These are phyloP conservation scores for Brettanomyces nanus DNA, from an alignment of 805 yeast species.

Conservation along the genomic window DNA sequence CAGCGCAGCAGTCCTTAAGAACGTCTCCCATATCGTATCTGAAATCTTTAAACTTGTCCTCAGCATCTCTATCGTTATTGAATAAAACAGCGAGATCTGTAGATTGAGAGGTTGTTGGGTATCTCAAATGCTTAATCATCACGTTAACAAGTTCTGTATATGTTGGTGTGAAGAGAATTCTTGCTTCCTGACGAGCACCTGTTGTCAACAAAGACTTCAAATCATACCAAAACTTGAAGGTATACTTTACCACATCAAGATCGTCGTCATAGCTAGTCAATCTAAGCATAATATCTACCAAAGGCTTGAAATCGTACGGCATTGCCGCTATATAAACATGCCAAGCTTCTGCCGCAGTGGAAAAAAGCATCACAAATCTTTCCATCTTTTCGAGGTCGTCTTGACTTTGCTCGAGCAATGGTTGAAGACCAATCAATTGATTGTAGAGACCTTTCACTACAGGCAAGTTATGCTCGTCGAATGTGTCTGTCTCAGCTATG, in stretches of 20 bases:
- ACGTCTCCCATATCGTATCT: constrained; percentile 97
- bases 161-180: constrained; percentile 40
- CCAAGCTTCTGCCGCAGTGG: constrained; percentile 96
- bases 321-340: constrained; percentile 71
- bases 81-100: constrained; percentile 42
- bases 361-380: constrained; percentile 66
- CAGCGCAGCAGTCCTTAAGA: constrained; percentile 90
- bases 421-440: constrained; percentile 56
- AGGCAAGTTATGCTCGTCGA: constrained; percentile 41
- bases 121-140: constrained; percentile 62
- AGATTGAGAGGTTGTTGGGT: constrained; percentile 44
- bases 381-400: constrained; percentile 63
- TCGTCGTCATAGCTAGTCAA: constrained; percentile 72
- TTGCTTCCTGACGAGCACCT: constrained; percentile 48
- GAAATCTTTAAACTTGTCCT: constrained; percentile 88
- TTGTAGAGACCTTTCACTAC: constrained; percentile 60
- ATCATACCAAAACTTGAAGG: constrained; percentile 88
- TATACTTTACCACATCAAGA: constrained; percentile 80
- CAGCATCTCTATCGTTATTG: constrained; percentile 64
- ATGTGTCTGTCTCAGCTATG: constrained; percentile 73
- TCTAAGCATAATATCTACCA: constrained; percentile 65
- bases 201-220: constrained; percentile 64
- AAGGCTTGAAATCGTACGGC: constrained; percentile 60
- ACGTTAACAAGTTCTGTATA: constrained; percentile 52
- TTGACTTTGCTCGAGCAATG: constrained; percentile 36